Evolutionary conservation across 208 protist species (phyloP).

Genomic region (Leishmania martiniquensis): DNA sequence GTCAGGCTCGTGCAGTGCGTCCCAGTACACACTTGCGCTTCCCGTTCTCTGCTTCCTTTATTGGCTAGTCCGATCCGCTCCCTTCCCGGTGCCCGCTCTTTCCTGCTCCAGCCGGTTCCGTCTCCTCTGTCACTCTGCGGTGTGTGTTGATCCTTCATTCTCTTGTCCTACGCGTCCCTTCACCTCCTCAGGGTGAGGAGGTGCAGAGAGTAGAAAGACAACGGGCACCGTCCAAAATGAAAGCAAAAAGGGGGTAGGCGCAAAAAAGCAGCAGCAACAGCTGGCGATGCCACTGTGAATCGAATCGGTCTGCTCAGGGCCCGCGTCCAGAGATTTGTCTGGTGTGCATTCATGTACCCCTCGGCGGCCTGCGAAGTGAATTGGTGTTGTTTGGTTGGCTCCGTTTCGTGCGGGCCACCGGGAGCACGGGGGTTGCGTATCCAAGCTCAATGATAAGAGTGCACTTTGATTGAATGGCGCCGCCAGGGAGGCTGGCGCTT

Average conservation of each 20-base stretch:
- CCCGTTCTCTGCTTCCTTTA: neutral
- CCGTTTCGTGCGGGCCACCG: neutral
- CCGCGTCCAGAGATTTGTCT: neutral
- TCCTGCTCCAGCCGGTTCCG: constrained; percentile 10
- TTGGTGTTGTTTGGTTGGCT: neutral
- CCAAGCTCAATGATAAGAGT: neutral
- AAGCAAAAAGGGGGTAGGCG: neutral
- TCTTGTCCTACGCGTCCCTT: neutral
- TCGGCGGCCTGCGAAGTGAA: neutral
- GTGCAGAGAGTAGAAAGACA: neutral
- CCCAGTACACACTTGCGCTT: neutral
- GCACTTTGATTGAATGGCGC: neutral
- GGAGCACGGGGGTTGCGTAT: neutral
- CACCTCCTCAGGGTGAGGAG: neutral
- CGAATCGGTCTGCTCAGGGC: neutral
- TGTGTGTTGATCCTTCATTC: neutral
- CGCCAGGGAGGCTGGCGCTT: neutral
- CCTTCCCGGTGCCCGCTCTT: neutral
- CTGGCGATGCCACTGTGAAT: neutral
- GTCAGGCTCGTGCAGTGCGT: too few species aligned
- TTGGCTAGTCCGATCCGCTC: neutral
- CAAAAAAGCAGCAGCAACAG: neutral
- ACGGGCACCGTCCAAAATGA: neutral
- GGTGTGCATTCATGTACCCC: neutral
- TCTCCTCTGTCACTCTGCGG: neutral